These are phyloP conservation scores for Chrysosporium queenslandicum DNA, from an alignment of 2,329 filamentous ascomycete genomes.

Conservation along the genomic window DNA sequence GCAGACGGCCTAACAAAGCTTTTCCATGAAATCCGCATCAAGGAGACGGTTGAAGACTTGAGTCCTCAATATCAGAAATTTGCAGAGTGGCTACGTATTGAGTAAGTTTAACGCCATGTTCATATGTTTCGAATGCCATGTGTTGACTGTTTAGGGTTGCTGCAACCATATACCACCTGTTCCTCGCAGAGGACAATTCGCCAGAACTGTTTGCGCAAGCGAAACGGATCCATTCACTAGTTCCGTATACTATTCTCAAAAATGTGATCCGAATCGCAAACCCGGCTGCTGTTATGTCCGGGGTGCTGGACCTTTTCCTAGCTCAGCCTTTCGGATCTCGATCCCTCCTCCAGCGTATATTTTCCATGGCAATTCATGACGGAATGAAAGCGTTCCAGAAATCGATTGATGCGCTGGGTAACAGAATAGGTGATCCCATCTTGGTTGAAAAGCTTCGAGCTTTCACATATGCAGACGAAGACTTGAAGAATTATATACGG, in stretches of 20 bases:
- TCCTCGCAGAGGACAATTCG: conserved; percentile 95
- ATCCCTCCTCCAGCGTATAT: conserved; percentile 87
- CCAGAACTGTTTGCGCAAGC: conserved; percentile 91
- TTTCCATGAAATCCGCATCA: conserved; percentile 86
- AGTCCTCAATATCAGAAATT: conserved; percentile 97
- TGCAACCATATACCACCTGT: conserved; percentile 91
- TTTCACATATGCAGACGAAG: conserved; percentile 66
- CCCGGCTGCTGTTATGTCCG: conserved; percentile 93
- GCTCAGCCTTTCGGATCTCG: conserved; percentile 87
- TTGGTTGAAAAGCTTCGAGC: conserved; percentile 71
- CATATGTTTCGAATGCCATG: neutral
- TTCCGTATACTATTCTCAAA: conserved; percentile 88
- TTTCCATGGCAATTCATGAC: conserved; percentile 81
- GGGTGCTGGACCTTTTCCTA: conserved; percentile 85
- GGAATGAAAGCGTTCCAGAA: conserved; percentile 79
- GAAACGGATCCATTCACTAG: conserved; percentile 85
- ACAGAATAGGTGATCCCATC: conserved; percentile 70
- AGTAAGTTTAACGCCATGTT: conserved; percentile 39
- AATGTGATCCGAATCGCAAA: conserved; percentile 96
- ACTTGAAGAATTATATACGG: conserved; percentile 63
- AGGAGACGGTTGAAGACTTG: conserved; percentile 74
- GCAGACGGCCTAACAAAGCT: conserved; percentile 77
- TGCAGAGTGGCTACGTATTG: conserved; percentile 94
- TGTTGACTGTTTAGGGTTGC: conserved; percentile 50
- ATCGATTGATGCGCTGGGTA: conserved; percentile 66